phyloP scores from a whole-genome alignment of 176 grass and related monocot genomes.

The Ensete glaucum region DNA sequence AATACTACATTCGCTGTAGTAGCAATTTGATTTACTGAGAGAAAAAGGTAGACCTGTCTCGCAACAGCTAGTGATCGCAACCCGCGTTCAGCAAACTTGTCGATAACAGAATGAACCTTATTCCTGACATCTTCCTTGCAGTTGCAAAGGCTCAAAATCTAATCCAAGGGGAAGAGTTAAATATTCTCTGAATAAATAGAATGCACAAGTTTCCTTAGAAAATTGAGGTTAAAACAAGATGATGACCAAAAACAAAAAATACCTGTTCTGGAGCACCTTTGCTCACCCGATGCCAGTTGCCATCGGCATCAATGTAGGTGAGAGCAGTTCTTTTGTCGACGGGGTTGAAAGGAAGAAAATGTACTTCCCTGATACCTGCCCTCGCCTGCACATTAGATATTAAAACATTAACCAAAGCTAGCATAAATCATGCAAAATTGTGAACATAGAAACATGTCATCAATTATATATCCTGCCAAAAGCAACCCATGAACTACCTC shows the following conservation, averaged over 20 bases:
- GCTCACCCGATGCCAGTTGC: slow-evolving; percentile 68
- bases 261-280: slow-evolving; percentile 95
- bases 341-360: slow-evolving; percentile 95
- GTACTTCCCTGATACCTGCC: slow-evolving; percentile 58
- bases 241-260: neutral
- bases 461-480: neutral
- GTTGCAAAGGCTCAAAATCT: slow-evolving; percentile 64
- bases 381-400: slow-evolving; percentile 33
- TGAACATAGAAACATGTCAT: neutral
- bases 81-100: slow-evolving; percentile 84
- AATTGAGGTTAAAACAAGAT: neutral
- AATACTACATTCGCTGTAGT: neutral
- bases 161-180: neutral
- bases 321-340: slow-evolving; percentile 96
- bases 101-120: slow-evolving; percentile 56
- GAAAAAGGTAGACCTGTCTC: slow-evolving; percentile 37
- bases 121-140: slow-evolving; percentile 36
- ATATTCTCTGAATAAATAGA: neutral
- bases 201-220: neutral
- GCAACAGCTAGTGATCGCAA: slow-evolving; percentile 69
- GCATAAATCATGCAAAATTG: neutral
- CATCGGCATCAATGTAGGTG: slow-evolving; percentile 42
- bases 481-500: slow-evolving; percentile 25
- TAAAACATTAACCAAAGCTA: slow-evolving; percentile 11
- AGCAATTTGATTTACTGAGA: neutral